Evolutionary conservation across 139 green algal genomes (phyloP).

Genomic region (Picochlorum sp.): DNA sequence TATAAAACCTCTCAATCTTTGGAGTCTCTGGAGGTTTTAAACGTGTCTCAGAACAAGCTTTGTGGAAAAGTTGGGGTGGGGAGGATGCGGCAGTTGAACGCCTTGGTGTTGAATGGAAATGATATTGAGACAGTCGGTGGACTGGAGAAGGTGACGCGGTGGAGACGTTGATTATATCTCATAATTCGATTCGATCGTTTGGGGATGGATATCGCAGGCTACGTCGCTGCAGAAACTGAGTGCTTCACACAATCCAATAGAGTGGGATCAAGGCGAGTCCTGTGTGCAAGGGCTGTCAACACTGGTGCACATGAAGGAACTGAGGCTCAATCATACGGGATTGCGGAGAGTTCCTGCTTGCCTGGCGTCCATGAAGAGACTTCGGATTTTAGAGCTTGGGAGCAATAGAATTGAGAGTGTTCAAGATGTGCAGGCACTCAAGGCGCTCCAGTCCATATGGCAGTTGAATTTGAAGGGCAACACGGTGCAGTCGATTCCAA

Average conservation of each 20-base stretch:
- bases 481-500: constrained; percentile 3
- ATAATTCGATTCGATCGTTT: constrained; percentile 22
- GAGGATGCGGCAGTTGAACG: constrained; percentile 20
- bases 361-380: constrained; percentile 5
- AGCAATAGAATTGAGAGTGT: constrained; percentile 21
- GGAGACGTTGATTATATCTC: constrained; percentile 33
- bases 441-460: constrained; percentile 13
- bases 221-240: constrained; percentile 29
- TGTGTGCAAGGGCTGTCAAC: constrained; percentile 6
- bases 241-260: constrained; percentile 24
- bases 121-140: constrained; percentile 18
- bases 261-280: constrained; percentile 9
- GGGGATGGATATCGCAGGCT: constrained; percentile 14
- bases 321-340: constrained; percentile 32
- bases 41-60: constrained; percentile 23
- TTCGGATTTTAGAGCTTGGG: constrained; percentile 25
- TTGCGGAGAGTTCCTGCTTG: constrained; percentile 17
- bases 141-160: constrained; percentile 20
- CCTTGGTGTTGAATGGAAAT: constrained; percentile 35
- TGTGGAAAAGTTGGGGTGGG: constrained; percentile 26
- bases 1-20: constrained; percentile 10
- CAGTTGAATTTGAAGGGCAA: constrained; percentile 27
- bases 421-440: constrained; percentile 27
- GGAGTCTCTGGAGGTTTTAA: constrained; percentile 25
- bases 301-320: constrained; percentile 18